These are phyloP conservation scores for Cordyceps cateniannulata DNA, from an alignment of 2,329 filamentous ascomycete species.

Conservation along the genomic window DNA sequence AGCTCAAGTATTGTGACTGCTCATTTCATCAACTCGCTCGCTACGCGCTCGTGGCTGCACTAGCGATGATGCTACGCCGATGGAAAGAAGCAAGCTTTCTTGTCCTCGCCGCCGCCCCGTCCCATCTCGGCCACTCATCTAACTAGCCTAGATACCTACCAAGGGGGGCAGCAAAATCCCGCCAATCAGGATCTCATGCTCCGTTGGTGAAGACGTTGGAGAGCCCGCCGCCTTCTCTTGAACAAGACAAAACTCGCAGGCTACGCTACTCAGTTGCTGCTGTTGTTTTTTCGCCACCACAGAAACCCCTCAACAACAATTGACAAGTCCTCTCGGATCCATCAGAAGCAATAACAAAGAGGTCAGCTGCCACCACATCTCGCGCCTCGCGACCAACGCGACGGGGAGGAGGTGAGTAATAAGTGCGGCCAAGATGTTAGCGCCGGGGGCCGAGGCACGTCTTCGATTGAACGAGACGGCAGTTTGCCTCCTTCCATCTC, in stretches of 20 bases:
- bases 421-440: background rate
- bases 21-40: background rate
- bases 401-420: background rate
- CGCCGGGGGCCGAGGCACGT: background rate
- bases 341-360: background rate
- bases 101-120: background rate
- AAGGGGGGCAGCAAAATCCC: background rate
- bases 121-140: background rate
- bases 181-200: background rate
- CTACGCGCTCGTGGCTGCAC: no score
- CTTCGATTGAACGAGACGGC: conserved; percentile 5
- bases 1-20: background rate
- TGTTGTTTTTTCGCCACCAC: background rate
- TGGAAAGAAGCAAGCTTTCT: no score
- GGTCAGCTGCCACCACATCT: background rate
- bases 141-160: no score
- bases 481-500: background rate
- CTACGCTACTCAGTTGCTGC: background rate
- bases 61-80: background rate
- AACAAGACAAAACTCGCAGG: no score
- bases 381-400: background rate
- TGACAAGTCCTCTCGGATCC: no score
- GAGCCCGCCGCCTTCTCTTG: no score
- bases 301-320: no score
- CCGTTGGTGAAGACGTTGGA: no score